Base-by-base conservation (phyloP, 2,329 filamentous ascomycete genomes). In the Alternaria longipes region DNA sequence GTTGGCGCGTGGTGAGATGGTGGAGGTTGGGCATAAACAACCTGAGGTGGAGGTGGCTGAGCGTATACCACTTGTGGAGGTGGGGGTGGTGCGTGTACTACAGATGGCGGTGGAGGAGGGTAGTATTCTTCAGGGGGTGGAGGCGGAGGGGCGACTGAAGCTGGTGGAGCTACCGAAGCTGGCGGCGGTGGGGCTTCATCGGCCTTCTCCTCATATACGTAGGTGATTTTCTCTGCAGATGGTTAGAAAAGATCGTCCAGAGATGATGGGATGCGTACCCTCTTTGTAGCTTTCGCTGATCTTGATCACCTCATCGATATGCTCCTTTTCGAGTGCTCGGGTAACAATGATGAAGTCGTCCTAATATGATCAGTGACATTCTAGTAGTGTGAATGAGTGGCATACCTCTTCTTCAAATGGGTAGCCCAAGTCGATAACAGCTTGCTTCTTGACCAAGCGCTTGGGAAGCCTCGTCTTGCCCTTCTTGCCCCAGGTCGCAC, bases 391-490 rank as follows among this genome's bases (percentile, higher is more conserved):
- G 9, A 41, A 3, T 28, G 50, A 32, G 22, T 22, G 22, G 66
- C 87, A 69, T 79, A 94, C 92, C 84, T 97, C 93, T 81, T 96
- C 91, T 57, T 92, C 86, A 71, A 89, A 97, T 0, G 92, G 92
- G 78, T 97, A 97, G 12, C 91, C 90, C 14, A 97, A 84, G 65
- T 97, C 92, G 64, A 91, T 89, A 34, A 97, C 86, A 2, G 92
- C 94, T 63, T 90, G 86, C 75, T 91, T 90, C 66, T 91, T 91
- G 14, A 96, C 92, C 61, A 97, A 83, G 58, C 90, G 87, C 60
- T 87, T 89, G 1, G 94, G 94, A 77, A 97, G 93, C 69, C 91
- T 89, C 14, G 94, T 97, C 84, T 94, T 97, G 71, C 94, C 94
- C 78, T 91, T 93, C 81, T 82, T 83, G 64, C 82, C 80, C 55